Evolutionary conservation across 495 filamentous ascomycete species (phyloP), one percentile per base, ranked within the genome.

Genomic region (Ascodesmis nigricans): DNA sequence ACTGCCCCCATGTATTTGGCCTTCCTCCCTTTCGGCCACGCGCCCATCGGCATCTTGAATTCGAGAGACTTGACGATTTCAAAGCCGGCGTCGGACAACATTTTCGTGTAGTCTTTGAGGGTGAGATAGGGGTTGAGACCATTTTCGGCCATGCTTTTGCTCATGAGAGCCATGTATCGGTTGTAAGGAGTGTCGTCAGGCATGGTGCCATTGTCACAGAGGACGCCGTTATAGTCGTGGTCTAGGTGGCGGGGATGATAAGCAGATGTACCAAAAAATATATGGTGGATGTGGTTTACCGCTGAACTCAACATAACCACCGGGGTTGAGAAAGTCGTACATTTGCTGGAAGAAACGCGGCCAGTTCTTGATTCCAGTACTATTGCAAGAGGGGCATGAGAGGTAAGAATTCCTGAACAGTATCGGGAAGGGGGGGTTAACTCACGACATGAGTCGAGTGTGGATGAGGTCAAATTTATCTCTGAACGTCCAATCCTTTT

Each of bases 401-500:
- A n/a, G n/a, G n/a, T n/a, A n/a, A n/a, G n/a, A n/a, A n/a, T n/a
- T n/a, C n/a, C n/a, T n/a, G n/a, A n/a, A n/a, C n/a, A n/a, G n/a
- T n/a, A n/a, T n/a, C n/a, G n/a, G n/a, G n/a, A n/a, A n/a, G n/a
- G n/a, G n/a, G n/a, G n/a, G n/a, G n/a, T n/a, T n/a, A n/a, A n/a
- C 39, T 14, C 24, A 26, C 5, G 27, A 19, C 17, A 41, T 11
- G n/a, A 29, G 21, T 5, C 39, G 33, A 10, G 27, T 21, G 27
- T 41, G 39, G 5, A 37, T 26, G 13, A 41, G 31, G 27, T 41
- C 33, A 27, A 37, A 31, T 7, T 25, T 19, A 10, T 27, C 25
- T 15, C 15, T 56, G 41, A 60, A 67, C 4, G 58, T 56, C 67
- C 66, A 72, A 26, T 62, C 56, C 4, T 58, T 42, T 26, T 62